phyloP scores from a whole-genome alignment of 305 asterid species.

The Lippia alba region DNA sequence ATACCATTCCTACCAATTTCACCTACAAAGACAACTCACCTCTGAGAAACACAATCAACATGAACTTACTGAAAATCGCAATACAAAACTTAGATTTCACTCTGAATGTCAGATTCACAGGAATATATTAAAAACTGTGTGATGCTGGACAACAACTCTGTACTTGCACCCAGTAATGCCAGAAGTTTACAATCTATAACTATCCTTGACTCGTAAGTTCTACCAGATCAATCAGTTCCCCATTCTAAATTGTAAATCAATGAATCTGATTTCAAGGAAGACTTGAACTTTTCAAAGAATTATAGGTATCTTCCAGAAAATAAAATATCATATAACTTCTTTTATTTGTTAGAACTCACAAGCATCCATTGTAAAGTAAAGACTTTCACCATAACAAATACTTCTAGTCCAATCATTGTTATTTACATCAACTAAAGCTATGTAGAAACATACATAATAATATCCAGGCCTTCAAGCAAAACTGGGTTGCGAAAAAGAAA shows the following conservation, averaged over 20 bases:
- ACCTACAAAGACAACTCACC: conserved; percentile 49
- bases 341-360: too few relatives aligned
- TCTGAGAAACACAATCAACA: neutral
- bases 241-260: neutral
- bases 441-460: too few relatives aligned
- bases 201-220: neutral
- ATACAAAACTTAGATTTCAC: neutral
- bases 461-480: too few relatives aligned
- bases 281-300: neutral
- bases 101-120: neutral
- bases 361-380: neutral
- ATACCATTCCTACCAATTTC: conserved; percentile 75
- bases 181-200: neutral
- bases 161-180: neutral
- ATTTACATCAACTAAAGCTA: neutral
- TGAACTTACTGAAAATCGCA: conserved; percentile 2
- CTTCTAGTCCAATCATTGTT: neutral
- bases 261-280: neutral
- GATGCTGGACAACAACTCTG: neutral
- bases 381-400: neutral
- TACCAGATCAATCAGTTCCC: neutral
- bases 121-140: neutral
- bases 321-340: too few relatives aligned
- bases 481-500: too few relatives aligned
- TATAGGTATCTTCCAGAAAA: neutral